Base-by-base conservation (phyloP, 345 rosid species). In the Trapa bicornis region DNA sequence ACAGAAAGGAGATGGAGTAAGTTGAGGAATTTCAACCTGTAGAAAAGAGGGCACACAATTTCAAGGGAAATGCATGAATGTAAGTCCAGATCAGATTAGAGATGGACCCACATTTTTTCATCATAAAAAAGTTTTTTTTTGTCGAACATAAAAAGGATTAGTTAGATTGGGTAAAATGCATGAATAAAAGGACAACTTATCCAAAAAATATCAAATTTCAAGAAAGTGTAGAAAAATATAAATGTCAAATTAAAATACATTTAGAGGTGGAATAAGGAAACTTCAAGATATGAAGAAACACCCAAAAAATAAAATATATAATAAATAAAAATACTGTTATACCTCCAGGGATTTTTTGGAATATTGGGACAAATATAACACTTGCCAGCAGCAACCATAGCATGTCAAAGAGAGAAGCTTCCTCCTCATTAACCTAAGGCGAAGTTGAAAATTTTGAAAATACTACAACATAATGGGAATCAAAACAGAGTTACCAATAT, bases 341-440 rank as follows among this genome's bases (percentile, higher is more conserved):
- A 90, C 99, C 99, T 88, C 99, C 99, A 62, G 99, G 99, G 80
- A 94, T 78, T 80, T 87, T 94, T 85, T 94, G 99, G 87, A 94
- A 90, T 67, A 86, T 70, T 43, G 99, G 99, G 77, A 94, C 99
- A 83, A 94, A 94, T 76, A 94, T 84, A 72, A 94, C 99, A 72
- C 99, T 94, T 41, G 99, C 99, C 68, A 94, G 89, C 70, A 94
- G 86, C 67, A 94, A 75, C 87, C 95, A 87, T 78, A 94, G 70
- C 74, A 94, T 81, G 75, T 94, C 99, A 73, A 87, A 76, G 61
- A 90, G 91, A 41, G 99, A 94, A 67, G 99, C 97, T 73, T 90
- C 99, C 82, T 94, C 99, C 81, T 84, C 99, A 62, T 94, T 94
- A 72, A 94, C 75, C 99, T 94, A 79, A 41, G 73, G 78, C 68